Percentiles rank a stretch among this genome's conserved stretches.
These are phyloP conservation scores for Acacia concinna DNA, from an alignment of 331 rosid species.

Conservation along the genomic window DNA sequence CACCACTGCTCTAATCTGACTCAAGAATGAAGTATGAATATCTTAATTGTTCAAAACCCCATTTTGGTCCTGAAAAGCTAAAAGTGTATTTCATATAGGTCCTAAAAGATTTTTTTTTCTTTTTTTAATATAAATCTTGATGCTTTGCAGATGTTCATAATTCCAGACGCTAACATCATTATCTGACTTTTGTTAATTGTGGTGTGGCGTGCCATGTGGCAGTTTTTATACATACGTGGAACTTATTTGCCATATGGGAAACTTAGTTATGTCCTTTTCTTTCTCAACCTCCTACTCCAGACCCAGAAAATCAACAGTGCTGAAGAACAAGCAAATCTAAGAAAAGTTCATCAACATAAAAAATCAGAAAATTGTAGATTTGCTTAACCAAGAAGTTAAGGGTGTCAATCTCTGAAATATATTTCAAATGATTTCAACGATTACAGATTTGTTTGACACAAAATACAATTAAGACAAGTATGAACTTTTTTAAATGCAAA, in stretches of 20 bases:
- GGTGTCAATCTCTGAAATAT: background rate
- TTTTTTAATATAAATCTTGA: background rate
- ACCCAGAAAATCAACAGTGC: background rate
- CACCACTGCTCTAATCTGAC: slow-evolving; percentile 16
- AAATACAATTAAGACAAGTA: background rate
- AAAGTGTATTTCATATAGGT: background rate
- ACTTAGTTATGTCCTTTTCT: background rate
- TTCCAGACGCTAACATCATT: background rate
- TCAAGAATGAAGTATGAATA: background rate
- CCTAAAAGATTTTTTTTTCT: background rate
- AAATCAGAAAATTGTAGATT: background rate
- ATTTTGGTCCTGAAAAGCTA: background rate
- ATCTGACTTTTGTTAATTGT: background rate
- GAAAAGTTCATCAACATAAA: background rate
- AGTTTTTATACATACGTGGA: background rate
- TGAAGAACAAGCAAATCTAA: background rate
- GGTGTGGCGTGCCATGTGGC: background rate
- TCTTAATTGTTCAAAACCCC: background rate
- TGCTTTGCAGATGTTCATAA: background rate
- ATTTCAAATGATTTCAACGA: background rate
- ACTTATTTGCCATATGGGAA: background rate
- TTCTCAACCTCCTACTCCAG: background rate
- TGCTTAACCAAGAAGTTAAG: background rate
- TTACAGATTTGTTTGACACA: background rate
- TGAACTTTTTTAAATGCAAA: background rate